Base-by-base conservation (phyloP, 2,329 filamentous ascomycete species). In the Colletotrichum salicis region DNA sequence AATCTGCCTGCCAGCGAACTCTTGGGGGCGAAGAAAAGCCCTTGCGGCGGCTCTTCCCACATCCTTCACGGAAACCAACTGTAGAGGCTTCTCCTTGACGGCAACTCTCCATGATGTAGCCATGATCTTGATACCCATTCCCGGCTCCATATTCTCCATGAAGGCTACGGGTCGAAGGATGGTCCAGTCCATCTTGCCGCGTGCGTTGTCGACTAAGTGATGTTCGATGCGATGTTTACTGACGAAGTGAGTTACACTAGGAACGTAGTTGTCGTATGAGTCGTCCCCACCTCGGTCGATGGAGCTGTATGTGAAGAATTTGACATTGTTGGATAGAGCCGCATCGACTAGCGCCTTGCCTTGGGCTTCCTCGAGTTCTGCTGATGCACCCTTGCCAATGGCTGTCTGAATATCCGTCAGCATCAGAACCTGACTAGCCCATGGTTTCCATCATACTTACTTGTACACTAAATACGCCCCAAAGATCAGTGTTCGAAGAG, bases 121-220 rank as follows among this genome's bases (percentile, higher is more conserved):
- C 65, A 81, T 80, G 7, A 78, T 78, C 10, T 75, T 77, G 59
- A 79, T 79, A 5, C 79, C 71, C 19, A 81, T 70, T 54, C 78
- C 77, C 15, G 76, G 67, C 0, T 71, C 72, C n/a, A 80, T 65
- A 76, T 86, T 86, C 1, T 91, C 89, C 78, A 89, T 86, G 79
- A 91, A 92, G 0, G 86, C 87, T 0, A 86, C 85, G 0, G 89
- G 89, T 0, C 89, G 84, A 2, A 91, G 80, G 63, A 91, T 87
- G 0, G 88, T 89, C 82, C 86, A 91, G 2, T 80, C 81, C 87
- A 89, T 88, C 4, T 24, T 52, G 3, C 37, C 33, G 11, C 77
- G 75, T 24, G 80, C 79, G n/a, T 60, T 60, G 5, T 85, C 81
- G 10, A 84, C 77, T 15, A 92, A 82, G 69, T 91, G 84, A 60